Evolutionary conservation across 371 early-diverging fungal genomes (phyloP).

Genomic region (Mucor irregularis): DNA sequence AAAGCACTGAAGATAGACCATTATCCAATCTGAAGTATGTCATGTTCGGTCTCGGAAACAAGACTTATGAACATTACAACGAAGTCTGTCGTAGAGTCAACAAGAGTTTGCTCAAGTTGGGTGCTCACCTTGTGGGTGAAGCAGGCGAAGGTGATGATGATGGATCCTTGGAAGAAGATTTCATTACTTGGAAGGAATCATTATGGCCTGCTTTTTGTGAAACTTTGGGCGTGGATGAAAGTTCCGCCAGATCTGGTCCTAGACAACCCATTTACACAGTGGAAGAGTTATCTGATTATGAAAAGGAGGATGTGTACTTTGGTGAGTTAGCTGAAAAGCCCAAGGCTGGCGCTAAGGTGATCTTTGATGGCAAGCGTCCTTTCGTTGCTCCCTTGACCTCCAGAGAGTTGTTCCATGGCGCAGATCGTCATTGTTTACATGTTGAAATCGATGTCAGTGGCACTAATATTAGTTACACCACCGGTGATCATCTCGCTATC

Average conservation of each 20-base stretch:
- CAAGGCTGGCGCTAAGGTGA: conserved; percentile 22
- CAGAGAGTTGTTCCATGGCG: conserved; percentile 64
- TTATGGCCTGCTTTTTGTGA: conserved; percentile 80
- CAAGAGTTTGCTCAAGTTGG: conserved; percentile 60
- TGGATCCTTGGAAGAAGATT: conserved; percentile 93
- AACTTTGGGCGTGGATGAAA: conserved; percentile 68
- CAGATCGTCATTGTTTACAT: conserved; percentile 86
- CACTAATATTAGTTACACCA: conserved; percentile 78
- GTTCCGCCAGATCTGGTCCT: conserved; percentile 34
- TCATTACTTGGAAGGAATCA: conserved; percentile 88
- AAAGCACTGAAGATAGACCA: conserved; percentile 51
- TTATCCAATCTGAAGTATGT: conserved; percentile 71
- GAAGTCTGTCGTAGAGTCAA: conserved; percentile 74
- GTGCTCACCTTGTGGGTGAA: conserved; percentile 79
- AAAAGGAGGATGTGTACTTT: conserved; percentile 49
- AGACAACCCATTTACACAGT: conserved; percentile 50
- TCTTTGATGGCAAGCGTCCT: conserved; percentile 82
- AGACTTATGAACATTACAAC: conserved; percentile 96
- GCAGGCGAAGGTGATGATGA: conserved; percentile 97
- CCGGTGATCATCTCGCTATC: conserved; percentile 96
- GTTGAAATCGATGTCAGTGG: conserved; percentile 87
- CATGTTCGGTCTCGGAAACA: conserved; percentile 96
- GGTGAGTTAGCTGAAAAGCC: conserved; percentile 59
- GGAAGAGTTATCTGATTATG: conserved; percentile 37
- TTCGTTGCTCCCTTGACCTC: conserved; percentile 67